These are phyloP conservation scores for Pseudohalonectria lignicola DNA, from an alignment of 2,329 filamentous ascomycete species.

Conservation along the genomic window DNA sequence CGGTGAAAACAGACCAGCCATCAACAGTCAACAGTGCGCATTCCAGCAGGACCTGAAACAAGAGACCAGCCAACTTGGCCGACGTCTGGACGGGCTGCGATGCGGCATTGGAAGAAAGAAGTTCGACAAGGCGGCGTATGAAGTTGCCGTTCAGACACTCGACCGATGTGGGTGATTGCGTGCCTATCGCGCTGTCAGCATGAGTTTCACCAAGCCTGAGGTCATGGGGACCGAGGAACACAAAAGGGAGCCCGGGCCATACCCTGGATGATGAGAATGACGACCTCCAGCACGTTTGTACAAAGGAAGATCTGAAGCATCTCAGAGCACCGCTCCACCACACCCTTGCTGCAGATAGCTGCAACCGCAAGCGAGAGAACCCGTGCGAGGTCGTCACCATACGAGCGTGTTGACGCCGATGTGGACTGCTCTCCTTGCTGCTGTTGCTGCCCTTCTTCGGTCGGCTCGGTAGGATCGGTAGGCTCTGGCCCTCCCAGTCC, in stretches of 20 bases:
- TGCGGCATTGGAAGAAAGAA: slow-evolving; percentile 5
- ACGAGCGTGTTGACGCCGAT: slow-evolving; percentile 9
- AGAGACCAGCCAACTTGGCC: slow-evolving; percentile 14
- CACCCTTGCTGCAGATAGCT: slow-evolving; percentile 53
- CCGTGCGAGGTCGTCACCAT: slow-evolving; percentile 25
- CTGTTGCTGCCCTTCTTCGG: slow-evolving; percentile 10
- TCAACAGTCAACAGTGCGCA: slow-evolving; percentile 9
- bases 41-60: slow-evolving; percentile 27
- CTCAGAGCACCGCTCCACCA: too few relatives aligned
- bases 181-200: background rate
- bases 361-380: slow-evolving; percentile 44
- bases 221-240: too few relatives aligned
- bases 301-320: too few relatives aligned
- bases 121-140: background rate
- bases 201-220: background rate
- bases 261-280: too few relatives aligned
- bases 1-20: slow-evolving; percentile 24
- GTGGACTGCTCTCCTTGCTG: too few relatives aligned
- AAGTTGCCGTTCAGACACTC: background rate
- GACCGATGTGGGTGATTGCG: background rate
- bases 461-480: too few relatives aligned
- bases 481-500: too few relatives aligned
- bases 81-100: slow-evolving; percentile 13
- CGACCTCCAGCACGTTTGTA: too few relatives aligned
- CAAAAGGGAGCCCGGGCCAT: too few relatives aligned